Evolutionary conservation across 2,329 filamentous ascomycete genomes (phyloP), one percentile per base, ranked within the genome.

Genomic region (Neonectria ditissima): DNA sequence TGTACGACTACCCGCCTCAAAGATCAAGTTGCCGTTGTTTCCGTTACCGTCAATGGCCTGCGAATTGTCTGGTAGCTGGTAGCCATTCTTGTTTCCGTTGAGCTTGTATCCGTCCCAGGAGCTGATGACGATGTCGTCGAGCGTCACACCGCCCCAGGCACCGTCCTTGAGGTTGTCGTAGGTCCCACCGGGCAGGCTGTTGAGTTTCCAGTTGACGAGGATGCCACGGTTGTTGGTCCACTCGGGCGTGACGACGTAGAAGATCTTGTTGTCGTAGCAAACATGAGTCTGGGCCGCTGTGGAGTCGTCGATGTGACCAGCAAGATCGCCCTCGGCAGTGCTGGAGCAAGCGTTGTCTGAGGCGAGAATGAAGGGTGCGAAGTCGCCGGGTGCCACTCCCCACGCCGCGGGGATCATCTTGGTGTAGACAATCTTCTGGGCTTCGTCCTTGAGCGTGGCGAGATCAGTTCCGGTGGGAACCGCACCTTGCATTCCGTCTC

Each of bases 331-430:
- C 34, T 57, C 45, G 11, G 22, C 55, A 16, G 18, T 30, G 2
- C 32, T 32, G 22, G 20, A 41, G n/a, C 45, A 57, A 8, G 44
- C 44, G 10, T 57, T 57, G 13, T 57, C 45, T n/a, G 55, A 39
- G 7, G 24, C 55, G 5, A 57, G 55, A 24, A 57, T 57, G n/a
- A 51, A 57, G 7, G 55, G 55, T 4, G 18, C 26, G 34, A 18
- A 51, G 10, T 57, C 24, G 22, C 55, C 32, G n/a, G 55, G 55
- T 11, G 55, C 55, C 7, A 39, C 30, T 10, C 18, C 48, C 55
- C 55, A 57, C 26, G 55, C 45, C 6, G 55, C 55, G 3, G 45
- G 55, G n/a, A 57, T 57, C 55, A 57, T 57, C 34, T 57, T 57
- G 14, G 32, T 57, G 22, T 55, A 55, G n/a, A 55, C 28, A 45